Evolutionary conservation across 768 basidiomycete genomes (phyloP).

Genomic region (Tylopilus rubrobrunneus): DNA sequence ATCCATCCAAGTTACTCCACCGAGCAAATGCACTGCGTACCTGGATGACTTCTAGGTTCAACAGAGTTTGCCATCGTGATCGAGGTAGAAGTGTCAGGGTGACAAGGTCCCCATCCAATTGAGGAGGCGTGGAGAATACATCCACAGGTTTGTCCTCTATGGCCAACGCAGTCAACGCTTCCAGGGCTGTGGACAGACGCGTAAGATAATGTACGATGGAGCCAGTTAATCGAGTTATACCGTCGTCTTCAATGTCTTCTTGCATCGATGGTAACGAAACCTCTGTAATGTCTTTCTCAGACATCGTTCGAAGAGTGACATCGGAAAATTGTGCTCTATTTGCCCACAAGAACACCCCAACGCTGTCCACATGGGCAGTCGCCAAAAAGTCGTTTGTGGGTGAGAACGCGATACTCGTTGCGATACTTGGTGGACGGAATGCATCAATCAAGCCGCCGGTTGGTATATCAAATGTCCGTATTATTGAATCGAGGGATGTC

Average conservation of each 20-base stretch:
- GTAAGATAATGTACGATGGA: slow-evolving; percentile 5
- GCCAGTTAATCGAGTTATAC: slow-evolving; percentile 36
- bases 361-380: slow-evolving; percentile 89
- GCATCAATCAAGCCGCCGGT: slow-evolving; percentile 90
- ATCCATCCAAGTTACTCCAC: neutral
- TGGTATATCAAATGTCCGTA: slow-evolving; percentile 94
- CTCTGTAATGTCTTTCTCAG: slow-evolving; percentile 68
- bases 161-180: slow-evolving; percentile 62
- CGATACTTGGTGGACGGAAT: slow-evolving; percentile 82
- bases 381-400: slow-evolving; percentile 96
- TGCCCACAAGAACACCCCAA: slow-evolving; percentile 97
- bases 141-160: slow-evolving; percentile 60
- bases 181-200: slow-evolving; percentile 46
- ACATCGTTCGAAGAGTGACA: slow-evolving; percentile 74
- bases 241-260: slow-evolving; percentile 75
- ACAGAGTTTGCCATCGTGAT: slow-evolving; percentile 92
- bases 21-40: slow-evolving; percentile 35
- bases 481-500: slow-evolving; percentile 84
- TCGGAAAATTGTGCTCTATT: slow-evolving; percentile 94
- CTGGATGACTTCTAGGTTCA: slow-evolving; percentile 93
- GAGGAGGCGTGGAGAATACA: slow-evolving; percentile 80
- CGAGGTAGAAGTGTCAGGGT: slow-evolving; percentile 91
- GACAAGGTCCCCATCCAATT: slow-evolving; percentile 86
- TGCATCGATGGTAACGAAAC: slow-evolving; percentile 80
- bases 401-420: slow-evolving; percentile 89